phyloP scores from a whole-genome alignment of 2,329 filamentous ascomycete genomes.

The Hymenoscyphus repandus region DNA sequence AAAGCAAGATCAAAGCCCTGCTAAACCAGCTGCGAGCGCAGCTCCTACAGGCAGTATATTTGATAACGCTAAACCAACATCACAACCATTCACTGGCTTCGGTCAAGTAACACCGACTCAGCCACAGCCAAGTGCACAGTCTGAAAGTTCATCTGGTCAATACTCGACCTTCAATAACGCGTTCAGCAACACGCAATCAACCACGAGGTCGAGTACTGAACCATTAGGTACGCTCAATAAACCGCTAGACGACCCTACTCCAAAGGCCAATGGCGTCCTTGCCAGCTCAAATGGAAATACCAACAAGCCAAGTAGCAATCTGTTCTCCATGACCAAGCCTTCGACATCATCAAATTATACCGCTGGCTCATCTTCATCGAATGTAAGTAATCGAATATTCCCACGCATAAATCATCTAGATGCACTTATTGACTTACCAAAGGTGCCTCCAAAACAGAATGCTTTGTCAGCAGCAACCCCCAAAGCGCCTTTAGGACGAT shows the following conservation, averaged over 20 bases:
- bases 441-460: not conserved
- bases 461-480: not conserved
- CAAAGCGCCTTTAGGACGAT: not conserved
- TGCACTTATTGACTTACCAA: not conserved
- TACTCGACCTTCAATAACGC: slow-evolving; percentile 5
- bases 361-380: not conserved
- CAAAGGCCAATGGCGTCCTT: slow-evolving; percentile 11
- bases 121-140: slow-evolving; percentile 9
- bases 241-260: slow-evolving; percentile 3
- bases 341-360: not conserved
- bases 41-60: not conserved
- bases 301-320: not conserved
- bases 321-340: not conserved
- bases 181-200: slow-evolving; percentile 9
- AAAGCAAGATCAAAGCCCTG: not conserved
- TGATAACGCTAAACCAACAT: not conserved
- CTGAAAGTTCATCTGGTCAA: slow-evolving; percentile 6
- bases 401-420: not conserved
- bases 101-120: not conserved
- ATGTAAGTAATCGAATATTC: not conserved
- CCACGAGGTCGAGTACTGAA: slow-evolving; percentile 2
- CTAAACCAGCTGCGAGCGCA: not conserved
- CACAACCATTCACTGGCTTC: not conserved
- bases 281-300: not conserved
- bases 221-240: slow-evolving; percentile 12